Percentiles rank a stretch among this genome's conserved stretches.
phyloP scores from a whole-genome alignment of 1,284 basidiomycete species.

The Mrakiaceae sp. region DNA sequence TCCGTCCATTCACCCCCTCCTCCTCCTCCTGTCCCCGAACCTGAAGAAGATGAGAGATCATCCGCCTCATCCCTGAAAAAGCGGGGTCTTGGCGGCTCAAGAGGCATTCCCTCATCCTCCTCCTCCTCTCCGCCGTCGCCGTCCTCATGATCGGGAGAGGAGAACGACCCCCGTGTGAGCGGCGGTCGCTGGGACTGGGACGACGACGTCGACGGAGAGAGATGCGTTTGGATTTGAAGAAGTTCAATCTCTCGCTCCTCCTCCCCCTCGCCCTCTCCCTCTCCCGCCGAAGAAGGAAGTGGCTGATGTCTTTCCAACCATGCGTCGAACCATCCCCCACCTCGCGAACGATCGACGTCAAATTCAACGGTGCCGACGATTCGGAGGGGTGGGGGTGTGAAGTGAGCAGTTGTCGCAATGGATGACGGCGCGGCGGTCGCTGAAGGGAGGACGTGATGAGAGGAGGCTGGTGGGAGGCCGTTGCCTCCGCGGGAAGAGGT shows the following conservation, averaged over 20 bases:
- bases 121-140: too few species aligned
- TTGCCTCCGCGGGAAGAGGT: too few species aligned
- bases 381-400: neutral
- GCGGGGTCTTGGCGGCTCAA: too few species aligned
- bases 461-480: neutral
- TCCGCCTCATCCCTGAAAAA: too few species aligned
- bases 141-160: too few species aligned
- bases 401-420: neutral
- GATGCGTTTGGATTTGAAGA: neutral
- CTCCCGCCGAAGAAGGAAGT: neutral
- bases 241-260: neutral
- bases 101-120: too few species aligned
- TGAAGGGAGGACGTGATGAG: neutral
- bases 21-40: neutral
- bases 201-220: neutral
- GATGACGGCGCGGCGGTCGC: neutral
- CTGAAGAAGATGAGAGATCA: too few species aligned
- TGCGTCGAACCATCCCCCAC: neutral
- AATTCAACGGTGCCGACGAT: conserved; percentile 8
- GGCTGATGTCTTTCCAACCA: neutral
- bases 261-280: neutral
- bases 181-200: neutral
- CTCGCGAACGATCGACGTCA: conserved; percentile 1
- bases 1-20: neutral
- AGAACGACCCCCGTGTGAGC: too few species aligned